These are phyloP conservation scores for Botrytis paeoniae DNA, from an alignment of 2,329 filamentous ascomycete species.

Conservation along the genomic window DNA sequence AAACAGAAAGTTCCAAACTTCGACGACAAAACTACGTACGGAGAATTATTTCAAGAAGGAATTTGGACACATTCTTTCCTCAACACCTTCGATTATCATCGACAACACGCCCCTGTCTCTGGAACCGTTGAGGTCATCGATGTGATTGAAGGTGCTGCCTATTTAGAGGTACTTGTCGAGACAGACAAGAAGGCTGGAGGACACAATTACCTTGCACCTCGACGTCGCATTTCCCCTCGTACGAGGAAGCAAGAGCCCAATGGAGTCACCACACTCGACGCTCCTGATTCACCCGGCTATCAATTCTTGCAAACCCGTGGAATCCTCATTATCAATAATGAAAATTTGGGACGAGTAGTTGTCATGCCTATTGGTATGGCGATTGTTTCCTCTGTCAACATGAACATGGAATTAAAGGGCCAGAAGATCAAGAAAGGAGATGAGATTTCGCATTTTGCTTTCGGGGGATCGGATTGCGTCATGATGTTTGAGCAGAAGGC, in stretches of 20 bases:
- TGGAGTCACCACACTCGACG: conserved; percentile 24
- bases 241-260: neutral
- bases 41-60: conserved; percentile 41
- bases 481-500: conserved; percentile 38
- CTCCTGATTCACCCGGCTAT: conserved; percentile 41
- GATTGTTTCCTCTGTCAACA: conserved; percentile 43
- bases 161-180: conserved; percentile 39
- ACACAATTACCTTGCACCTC: conserved; percentile 5
- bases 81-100: conserved; percentile 43
- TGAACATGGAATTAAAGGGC: conserved; percentile 31
- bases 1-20: neutral
- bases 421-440: conserved; percentile 41
- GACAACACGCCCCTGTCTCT: conserved; percentile 42
- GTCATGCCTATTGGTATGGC: conserved; percentile 47
- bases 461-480: conserved; percentile 45
- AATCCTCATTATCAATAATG: conserved; percentile 41
- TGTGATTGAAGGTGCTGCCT: conserved; percentile 41
- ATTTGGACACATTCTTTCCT: conserved; percentile 44
- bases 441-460: conserved; percentile 44
- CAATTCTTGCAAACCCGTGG: conserved; percentile 44
- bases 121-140: conserved; percentile 41
- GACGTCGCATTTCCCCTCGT: conserved; percentile 21
- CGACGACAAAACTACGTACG: conserved; percentile 35
- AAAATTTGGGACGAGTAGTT: conserved; percentile 39
- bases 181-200: conserved; percentile 17